Conservation (phyloP, 2,329 filamentous ascomycete genomes). For the Chrysoporthe deuterocubensis region DNA sequence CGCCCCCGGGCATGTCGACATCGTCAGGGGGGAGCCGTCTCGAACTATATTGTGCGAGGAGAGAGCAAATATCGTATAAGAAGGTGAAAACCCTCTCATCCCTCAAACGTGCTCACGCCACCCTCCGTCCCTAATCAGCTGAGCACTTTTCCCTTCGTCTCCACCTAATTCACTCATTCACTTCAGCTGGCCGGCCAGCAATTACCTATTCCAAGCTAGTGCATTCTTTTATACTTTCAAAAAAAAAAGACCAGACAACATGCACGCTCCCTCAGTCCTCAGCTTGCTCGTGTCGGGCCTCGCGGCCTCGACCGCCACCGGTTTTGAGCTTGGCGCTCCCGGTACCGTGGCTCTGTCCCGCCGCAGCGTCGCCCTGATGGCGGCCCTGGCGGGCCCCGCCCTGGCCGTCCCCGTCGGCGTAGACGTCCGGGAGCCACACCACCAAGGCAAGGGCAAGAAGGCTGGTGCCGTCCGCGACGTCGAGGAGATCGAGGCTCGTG, state of each 20-base stretch:
- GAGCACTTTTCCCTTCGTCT: conserved; percentile 17
- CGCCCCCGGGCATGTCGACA: not conserved
- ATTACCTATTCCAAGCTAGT: conserved; percentile 17
- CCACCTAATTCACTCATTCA: conserved; percentile 17
- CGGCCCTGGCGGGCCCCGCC: conserved; percentile 20
- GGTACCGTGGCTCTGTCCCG: conserved; percentile 21
- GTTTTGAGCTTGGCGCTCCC: conserved; percentile 20
- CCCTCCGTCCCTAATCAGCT: conserved; percentile 21
- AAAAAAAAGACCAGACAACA: conserved; percentile 16
- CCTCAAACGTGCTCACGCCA: conserved; percentile 27
- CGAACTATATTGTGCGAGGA: not conserved
- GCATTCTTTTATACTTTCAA: conserved; percentile 2
- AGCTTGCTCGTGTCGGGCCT: conserved; percentile 27
- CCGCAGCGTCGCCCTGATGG: conserved; percentile 24
- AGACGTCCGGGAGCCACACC: conserved; percentile 28
- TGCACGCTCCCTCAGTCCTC: conserved; percentile 26
- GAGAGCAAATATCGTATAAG: conserved; percentile 20
- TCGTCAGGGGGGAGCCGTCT: not conserved
- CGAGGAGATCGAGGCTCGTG: conserved; percentile 7
- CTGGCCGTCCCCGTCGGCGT: conserved; percentile 32
- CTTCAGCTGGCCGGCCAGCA: conserved; percentile 25
- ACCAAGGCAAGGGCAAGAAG: conserved; percentile 28
- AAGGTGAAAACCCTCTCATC: conserved; percentile 20
- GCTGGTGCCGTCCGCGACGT: conserved; percentile 16
- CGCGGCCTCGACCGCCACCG: conserved; percentile 22